Evolutionary conservation across 139 green algal species (phyloP), one percentile per base, ranked within the genome.

Genomic region (Zygnema cylindricum): DNA sequence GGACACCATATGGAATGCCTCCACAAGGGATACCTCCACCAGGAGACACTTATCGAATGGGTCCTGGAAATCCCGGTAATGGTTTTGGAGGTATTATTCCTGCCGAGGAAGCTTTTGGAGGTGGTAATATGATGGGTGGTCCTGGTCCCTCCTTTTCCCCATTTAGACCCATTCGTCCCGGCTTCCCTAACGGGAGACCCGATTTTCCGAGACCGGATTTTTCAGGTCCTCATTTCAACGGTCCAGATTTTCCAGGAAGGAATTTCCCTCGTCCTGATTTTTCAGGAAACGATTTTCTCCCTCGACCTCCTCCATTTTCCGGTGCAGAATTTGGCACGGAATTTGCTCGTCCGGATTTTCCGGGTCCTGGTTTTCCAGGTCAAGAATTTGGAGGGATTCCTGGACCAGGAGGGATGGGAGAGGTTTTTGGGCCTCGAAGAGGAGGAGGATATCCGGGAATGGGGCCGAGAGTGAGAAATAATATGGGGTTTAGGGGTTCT

Each of bases 301-400:
- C 36, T 11, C 71, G 36, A 11, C 36, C 21, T 7, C 71, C 71
- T 16, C 7, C 71, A 40, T 7, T 7, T 7, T 16, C 71, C 3
- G 38, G 71, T 41, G 11, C 71, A 41, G 36, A 41, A 7, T 79
- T n/a, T 79, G 71, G 71, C 7, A 30, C 30, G 30, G 57, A 30
- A 30, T 30, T 30, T 73, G 11, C 71, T 79, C 71, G 71, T 25
- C 71, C 71, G 11, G 71, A 79, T 7, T 54, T 79, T 41, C 71
- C 36, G 36, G 71, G 36, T 54, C 71, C 71, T 3, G 71, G 38
- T 16, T 79, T 79, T 79, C 71, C 71, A 40, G 71, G 71, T 23
- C 71, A 7, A 25, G 71, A 79, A 25, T 79, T 79, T 16, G 49
- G 49, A 16, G 49, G 7, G 49, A 63, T 7, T 63, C 16, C 49